Base-by-base conservation (phyloP, 192 early-diverging fungal species). In the Dimargaris cristalligena region DNA sequence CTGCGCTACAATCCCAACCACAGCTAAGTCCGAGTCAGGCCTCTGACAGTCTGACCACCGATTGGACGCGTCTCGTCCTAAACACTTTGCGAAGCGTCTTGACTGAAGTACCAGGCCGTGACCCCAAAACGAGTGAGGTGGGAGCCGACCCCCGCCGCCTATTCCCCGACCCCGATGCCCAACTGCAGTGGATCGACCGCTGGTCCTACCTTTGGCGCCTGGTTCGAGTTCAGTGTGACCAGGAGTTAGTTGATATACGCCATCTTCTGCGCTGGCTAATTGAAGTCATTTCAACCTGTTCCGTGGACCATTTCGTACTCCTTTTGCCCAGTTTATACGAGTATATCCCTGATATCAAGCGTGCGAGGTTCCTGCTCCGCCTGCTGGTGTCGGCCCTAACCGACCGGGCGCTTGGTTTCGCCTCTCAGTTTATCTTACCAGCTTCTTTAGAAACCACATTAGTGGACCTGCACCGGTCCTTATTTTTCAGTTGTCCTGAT, bases 341-440 rank as follows among this genome's bases (percentile, higher is more conserved):
- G 50, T 75, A 75, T 44, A 58, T 62, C 3, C 3, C 30, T 20
- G 74, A 75, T 22, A 70, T 72, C 22, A 59, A 64, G 18, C 63
- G 65, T 16, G 69, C 74, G 18, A 70, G 74, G 33, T 72, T 61
- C n/a, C 70, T 70, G 32, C 59, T 75, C 63, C 67, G 74, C 52
- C 67, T 67, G 45, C 65, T 75, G 9, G 60, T 75, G 16, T 58
- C 35, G 14, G 70, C 70, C 28, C 46, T 70, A 22, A 60, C 60
- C 2, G 45, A 54, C 33, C 64, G 69, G 26, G 46, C 70, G 35
- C 60, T 62, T 8, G 20, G 22, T 26, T 66, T 66, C 46, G 47
- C 66, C 11, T 55, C 45, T 6, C 44, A 55, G 4, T 66, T 70
- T 34, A 52, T 34, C 13, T 60, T 68, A 26, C 63, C 71, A 8